These are phyloP conservation scores for Fusarium miscanthi DNA, from an alignment of 2,329 filamentous ascomycete species.

Conservation along the genomic window DNA sequence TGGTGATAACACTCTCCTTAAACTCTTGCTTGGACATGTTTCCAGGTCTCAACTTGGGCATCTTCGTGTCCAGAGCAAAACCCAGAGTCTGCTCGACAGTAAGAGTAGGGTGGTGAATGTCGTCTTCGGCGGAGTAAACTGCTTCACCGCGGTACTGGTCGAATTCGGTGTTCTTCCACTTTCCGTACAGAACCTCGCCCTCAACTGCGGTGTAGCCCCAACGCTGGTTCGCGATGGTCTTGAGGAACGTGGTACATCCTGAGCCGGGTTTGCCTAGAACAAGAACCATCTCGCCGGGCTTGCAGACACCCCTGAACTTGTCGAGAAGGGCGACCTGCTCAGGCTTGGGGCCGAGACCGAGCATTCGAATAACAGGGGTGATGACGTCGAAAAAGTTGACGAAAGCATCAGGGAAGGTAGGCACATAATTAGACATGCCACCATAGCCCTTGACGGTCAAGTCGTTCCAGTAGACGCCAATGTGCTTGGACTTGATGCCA, in stretches of 20 bases:
- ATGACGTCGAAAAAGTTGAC: slow-evolving; percentile 81
- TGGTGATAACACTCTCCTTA: slow-evolving; percentile 78
- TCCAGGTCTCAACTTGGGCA: slow-evolving; percentile 80
- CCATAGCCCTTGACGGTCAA: slow-evolving; percentile 81
- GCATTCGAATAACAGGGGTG: slow-evolving; percentile 69
- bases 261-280: slow-evolving; percentile 82
- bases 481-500: slow-evolving; percentile 83
- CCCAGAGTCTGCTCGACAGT: slow-evolving; percentile 88
- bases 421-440: slow-evolving; percentile 76
- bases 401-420: slow-evolving; percentile 82
- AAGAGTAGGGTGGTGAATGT: slow-evolving; percentile 85
- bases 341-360: slow-evolving; percentile 75
- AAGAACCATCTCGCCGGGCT: slow-evolving; percentile 89
- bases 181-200: slow-evolving; percentile 82
- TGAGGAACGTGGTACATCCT: slow-evolving; percentile 77
- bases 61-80: slow-evolving; percentile 87
- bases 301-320: slow-evolving; percentile 75
- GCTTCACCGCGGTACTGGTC: slow-evolving; percentile 82
- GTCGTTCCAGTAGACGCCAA: slow-evolving; percentile 82
- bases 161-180: slow-evolving; percentile 77
- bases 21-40: slow-evolving; percentile 79
- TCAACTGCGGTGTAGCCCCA: slow-evolving; percentile 64
- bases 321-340: slow-evolving; percentile 79
- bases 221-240: slow-evolving; percentile 74
- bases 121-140: slow-evolving; percentile 83